These are phyloP conservation scores for Rhodotorula glutinis DNA, from an alignment of 1,284 basidiomycete genomes.

Conservation along the genomic window DNA sequence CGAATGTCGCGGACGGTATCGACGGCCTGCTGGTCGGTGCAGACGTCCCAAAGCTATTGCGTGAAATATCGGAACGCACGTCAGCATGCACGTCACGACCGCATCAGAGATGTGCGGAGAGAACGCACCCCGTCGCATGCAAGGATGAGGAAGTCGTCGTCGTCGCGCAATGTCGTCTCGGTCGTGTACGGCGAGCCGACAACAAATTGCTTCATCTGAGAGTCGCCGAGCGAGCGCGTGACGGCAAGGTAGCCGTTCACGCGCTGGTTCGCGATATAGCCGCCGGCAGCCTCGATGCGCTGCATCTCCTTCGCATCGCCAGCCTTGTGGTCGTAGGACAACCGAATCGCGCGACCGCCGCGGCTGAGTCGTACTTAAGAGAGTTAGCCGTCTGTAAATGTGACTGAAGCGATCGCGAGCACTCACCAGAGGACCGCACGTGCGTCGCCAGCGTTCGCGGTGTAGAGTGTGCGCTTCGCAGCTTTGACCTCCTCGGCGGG, in stretches of 20 bases:
- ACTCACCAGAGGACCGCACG: conserved; percentile 66
- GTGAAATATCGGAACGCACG: background rate
- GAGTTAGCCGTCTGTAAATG: background rate
- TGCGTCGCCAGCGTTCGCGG: conserved; percentile 94
- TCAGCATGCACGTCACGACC: background rate
- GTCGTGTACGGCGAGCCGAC: conserved; percentile 98
- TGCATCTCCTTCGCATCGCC: conserved; percentile 95
- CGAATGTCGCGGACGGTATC: conserved; percentile 64
- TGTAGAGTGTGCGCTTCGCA: conserved; percentile 74
- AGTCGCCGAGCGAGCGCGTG: conserved; percentile 91
- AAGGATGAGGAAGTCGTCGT: conserved; percentile 85
- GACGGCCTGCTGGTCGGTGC: conserved; percentile 85
- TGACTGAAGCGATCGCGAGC: too few species aligned
- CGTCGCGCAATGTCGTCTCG: conserved; percentile 76
- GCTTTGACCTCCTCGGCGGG: conserved; percentile 34
- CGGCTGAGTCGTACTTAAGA: conserved; percentile 52
- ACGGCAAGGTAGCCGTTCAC: conserved; percentile 75
- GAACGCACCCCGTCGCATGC: conserved; percentile 77
- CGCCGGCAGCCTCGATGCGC: conserved; percentile 94
- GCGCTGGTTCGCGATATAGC: conserved; percentile 96
- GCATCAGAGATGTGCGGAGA: too few species aligned
- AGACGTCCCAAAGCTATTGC: conserved; percentile 80
- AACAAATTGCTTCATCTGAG: conserved; percentile 99
- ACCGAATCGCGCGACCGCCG: conserved; percentile 79
- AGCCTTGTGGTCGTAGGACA: conserved; percentile 99